Evolutionary conservation across 2,329 filamentous ascomycete genomes (phyloP), one percentile per base, ranked within the genome.

Genomic region (Grosmannia serpens): DNA sequence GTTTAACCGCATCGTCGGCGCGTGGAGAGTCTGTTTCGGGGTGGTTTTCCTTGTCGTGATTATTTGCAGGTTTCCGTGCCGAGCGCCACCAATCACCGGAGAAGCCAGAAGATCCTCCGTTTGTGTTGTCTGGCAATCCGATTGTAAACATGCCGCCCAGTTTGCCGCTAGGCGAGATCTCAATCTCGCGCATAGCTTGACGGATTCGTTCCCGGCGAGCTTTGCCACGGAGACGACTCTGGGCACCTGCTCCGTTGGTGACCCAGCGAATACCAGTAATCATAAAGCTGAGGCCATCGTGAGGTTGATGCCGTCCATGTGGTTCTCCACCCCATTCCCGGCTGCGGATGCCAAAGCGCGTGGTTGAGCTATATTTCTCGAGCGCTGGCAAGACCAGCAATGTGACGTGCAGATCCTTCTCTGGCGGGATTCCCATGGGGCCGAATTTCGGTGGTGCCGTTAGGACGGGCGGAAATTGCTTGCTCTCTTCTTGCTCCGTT

Each of bases 261-360:
- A 96, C 88, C 85, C 91, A 97, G 56, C 90, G 84, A 13, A 96
- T 81, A 56, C 84, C 83, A 61, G 85, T 78, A 53, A 99, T 82
- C 79, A 88, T 90, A 72, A 89, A 97, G 69, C 91, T 96, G 70
- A 96, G 82, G 3, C 91, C 91, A 65, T 95, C 91, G 67, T 96
- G 91, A 10, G 63, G 56, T 31, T 67, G 62, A 29, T 65, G 67
- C 52, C 57, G 26, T 10, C 57, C 59, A 59, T 60, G 49, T 10
- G 55, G 56, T 22, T 56, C 57, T 17, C 77, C 67, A 6, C 84
- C 87, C 78, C 91, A 96, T 60, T 87, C 83, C 31, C 91, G 84
- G 63, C 89, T 95, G 64, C 84, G 85, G 59, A 99, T 82, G 3
- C 92, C 92, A 66, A 88, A 90, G 50, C 89, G 81, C 1, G 87